phyloP scores from a whole-genome alignment of 441 rosid genomes.

The Hura crepitans region DNA sequence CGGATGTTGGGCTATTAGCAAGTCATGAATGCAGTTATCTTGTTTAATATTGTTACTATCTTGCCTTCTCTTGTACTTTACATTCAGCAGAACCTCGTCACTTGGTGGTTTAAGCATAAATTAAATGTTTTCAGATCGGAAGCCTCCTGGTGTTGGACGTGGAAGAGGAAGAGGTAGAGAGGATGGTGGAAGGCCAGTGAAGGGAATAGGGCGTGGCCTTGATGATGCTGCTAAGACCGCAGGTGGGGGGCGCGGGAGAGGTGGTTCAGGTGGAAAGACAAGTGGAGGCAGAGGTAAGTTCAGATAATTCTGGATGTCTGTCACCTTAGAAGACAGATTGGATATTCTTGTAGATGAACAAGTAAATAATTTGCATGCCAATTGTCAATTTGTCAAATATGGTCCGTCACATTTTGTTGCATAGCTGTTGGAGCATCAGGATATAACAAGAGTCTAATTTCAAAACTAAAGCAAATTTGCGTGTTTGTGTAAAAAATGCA shows the following conservation, averaged over 20 bases:
- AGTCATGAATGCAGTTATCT: constrained; percentile 6
- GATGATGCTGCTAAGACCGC: constrained; percentile 57
- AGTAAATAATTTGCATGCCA: neutral
- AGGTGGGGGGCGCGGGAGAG: constrained; percentile 65
- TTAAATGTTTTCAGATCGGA: constrained; percentile 44
- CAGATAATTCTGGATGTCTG: neutral
- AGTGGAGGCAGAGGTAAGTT: constrained; percentile 52
- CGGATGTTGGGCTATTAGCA: neutral
- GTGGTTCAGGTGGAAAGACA: constrained; percentile 48
- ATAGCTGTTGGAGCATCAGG: neutral
- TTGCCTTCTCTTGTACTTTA: neutral
- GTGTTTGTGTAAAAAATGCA: neutral
- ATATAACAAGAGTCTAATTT: neutral
- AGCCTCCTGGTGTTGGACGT: constrained; percentile 70
- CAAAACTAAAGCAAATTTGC: neutral
- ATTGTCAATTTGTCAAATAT: neutral
- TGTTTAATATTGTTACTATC: too few species aligned
- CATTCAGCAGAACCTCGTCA: neutral
- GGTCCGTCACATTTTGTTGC: neutral
- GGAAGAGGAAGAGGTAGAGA: constrained; percentile 81
- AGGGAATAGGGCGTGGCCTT: constrained; percentile 65
- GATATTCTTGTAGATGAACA: neutral
- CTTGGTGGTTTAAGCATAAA: neutral
- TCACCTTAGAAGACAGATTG: neutral
- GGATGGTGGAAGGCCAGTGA: constrained; percentile 58